Evolutionary conservation across 129 eudicot genomes (phyloP).

Genomic region (Pseudognaphalium luteoalbum): DNA sequence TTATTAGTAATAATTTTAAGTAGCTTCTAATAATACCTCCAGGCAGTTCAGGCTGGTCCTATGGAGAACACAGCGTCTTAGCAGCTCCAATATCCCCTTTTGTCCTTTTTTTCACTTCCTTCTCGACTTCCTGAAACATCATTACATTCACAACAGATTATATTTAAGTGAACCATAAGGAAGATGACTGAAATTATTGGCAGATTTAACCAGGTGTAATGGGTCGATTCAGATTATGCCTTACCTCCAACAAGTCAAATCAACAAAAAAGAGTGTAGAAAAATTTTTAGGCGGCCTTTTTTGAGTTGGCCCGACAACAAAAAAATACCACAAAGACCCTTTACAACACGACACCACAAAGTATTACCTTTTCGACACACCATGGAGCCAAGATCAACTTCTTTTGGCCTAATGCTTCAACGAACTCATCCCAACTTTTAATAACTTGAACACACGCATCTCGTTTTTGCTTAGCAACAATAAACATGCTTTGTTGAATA

Average conservation of each 20-base stretch:
- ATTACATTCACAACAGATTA: constrained; percentile 29
- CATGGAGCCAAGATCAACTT: constrained; percentile 76
- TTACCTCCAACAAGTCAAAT: background rate
- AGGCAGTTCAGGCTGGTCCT: constrained; percentile 56
- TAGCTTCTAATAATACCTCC: constrained; percentile 44
- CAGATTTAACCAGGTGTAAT: background rate
- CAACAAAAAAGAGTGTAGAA: background rate
- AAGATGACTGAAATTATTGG: background rate
- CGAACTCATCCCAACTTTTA: constrained; percentile 72
- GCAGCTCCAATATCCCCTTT: constrained; percentile 70
- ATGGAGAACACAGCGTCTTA: constrained; percentile 63
- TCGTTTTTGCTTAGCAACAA: constrained; percentile 62
- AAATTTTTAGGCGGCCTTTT: background rate
- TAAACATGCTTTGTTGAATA: constrained; percentile 58
- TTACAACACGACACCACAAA: background rate
- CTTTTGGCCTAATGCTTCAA: constrained; percentile 53
- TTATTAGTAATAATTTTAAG: too few relatives aligned
- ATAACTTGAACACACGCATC: constrained; percentile 64
- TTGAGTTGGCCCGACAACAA: background rate
- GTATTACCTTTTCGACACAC: constrained; percentile 61
- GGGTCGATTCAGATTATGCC: background rate
- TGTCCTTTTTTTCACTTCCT: constrained; percentile 59
- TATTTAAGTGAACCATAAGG: too few relatives aligned
- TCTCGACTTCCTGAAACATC: constrained; percentile 66
- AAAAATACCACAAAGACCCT: background rate